Conservation (phyloP, 345 rosid genomes). For the Tarenaya hassleriana region DNA sequence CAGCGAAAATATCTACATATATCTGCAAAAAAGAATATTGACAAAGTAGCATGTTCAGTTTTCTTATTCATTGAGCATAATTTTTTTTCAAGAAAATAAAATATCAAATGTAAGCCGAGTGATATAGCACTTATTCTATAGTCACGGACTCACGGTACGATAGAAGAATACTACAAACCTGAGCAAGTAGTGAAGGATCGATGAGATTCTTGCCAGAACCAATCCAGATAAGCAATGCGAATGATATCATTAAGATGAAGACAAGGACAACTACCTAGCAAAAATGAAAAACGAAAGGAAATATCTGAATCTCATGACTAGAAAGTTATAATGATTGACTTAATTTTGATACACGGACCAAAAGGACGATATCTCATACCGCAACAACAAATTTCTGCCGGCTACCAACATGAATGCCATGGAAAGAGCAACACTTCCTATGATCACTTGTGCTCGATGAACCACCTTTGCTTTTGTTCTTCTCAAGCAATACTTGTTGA, state of each 20-base stretch:
- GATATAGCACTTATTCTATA: too few relatives aligned
- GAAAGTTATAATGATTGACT: background rate
- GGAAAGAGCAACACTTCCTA: conserved; percentile 44
- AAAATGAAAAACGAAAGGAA: conserved; percentile 7
- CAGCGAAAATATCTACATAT: conserved; percentile 28
- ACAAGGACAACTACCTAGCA: conserved; percentile 38
- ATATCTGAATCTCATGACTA: background rate
- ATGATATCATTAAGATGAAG: conserved; percentile 43
- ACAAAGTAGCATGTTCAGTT: background rate
- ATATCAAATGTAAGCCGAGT: too few relatives aligned
- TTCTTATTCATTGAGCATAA: background rate
- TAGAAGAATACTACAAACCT: conserved; percentile 27
- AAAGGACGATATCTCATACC: conserved; percentile 27
- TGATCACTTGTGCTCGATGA: conserved; percentile 28
- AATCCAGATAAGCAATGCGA: conserved; percentile 51
- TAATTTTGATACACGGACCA: background rate
- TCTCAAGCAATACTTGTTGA: conserved; percentile 43
- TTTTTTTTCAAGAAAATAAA: too few relatives aligned
- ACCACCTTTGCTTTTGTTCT: conserved; percentile 30
- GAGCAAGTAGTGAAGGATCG: conserved; percentile 41
- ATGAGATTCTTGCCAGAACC: conserved; percentile 43
- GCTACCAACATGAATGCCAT: conserved; percentile 43
- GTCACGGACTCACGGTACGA: too few relatives aligned
- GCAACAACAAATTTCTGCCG: conserved; percentile 52
- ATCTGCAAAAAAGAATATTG: conserved; percentile 20